Percentiles rank a stretch among this genome's conserved stretches.
These are phyloP conservation scores for Aegilops speltoides DNA, from an alignment of 176 grass and related monocot species.

Conservation along the genomic window DNA sequence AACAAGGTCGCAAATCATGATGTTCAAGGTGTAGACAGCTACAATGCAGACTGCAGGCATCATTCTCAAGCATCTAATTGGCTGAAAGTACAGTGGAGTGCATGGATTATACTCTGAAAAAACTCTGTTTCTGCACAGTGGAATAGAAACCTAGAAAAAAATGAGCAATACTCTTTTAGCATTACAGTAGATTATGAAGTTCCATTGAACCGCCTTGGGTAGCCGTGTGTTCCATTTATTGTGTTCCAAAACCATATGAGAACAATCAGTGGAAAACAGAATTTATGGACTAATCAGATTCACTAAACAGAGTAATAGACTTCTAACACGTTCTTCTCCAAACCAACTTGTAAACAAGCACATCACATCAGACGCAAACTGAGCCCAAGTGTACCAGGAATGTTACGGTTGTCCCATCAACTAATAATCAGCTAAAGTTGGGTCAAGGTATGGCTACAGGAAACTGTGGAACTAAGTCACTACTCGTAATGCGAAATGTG, in stretches of 20 bases:
- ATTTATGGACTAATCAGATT: not conserved
- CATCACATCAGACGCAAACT: not conserved
- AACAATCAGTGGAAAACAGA: not conserved
- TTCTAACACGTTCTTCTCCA: not conserved
- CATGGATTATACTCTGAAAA: not conserved
- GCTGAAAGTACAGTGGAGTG: not conserved
- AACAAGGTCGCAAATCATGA: not conserved
- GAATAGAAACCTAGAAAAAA: not conserved
- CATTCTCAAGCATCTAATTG: not conserved
- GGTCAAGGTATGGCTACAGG: not conserved
- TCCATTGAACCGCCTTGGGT: not conserved
- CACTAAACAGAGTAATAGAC: not conserved
- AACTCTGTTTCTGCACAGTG: not conserved
- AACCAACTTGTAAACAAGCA: not conserved
- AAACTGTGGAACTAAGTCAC: not conserved
- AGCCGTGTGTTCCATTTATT: not conserved
- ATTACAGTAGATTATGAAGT: not conserved
- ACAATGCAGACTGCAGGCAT: not conserved
- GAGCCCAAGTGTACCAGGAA: not conserved
- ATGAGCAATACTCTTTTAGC: slow-evolving; percentile 6
- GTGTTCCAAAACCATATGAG: not conserved
- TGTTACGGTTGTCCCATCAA: not conserved
- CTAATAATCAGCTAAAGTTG: not conserved
- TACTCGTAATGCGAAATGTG: not conserved
- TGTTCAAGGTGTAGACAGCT: not conserved